Conservation (phyloP, 2,329 filamentous ascomycete genomes). For the Albophoma yamanashiensis region DNA sequence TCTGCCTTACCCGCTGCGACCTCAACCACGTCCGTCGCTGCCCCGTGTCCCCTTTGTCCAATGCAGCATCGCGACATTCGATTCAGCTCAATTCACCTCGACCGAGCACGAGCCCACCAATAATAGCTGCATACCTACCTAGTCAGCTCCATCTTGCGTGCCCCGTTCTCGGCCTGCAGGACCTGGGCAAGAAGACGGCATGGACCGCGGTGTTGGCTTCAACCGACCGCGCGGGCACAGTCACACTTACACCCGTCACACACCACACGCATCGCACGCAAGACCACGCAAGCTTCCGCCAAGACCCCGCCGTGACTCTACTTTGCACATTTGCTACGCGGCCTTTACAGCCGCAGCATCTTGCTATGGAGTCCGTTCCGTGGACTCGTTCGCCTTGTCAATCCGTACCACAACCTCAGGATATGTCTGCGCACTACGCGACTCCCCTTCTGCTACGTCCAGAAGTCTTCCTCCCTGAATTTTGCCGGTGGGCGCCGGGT, state of each 20-base stretch:
- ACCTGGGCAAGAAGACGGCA: neutral
- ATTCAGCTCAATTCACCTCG: neutral
- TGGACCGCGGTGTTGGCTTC: neutral
- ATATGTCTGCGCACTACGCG: neutral
- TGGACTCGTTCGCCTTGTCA: neutral
- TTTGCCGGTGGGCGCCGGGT: conserved; percentile 24
- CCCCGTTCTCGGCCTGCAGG: neutral
- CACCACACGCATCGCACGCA: neutral
- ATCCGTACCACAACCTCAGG: neutral
- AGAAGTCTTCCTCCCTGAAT: conserved; percentile 21
- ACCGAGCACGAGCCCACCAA: neutral
- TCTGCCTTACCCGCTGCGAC: neutral
- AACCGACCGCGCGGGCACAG: neutral
- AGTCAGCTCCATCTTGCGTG: neutral
- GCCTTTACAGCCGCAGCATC: neutral
- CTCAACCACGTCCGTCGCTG: no score
- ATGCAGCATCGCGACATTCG: neutral
- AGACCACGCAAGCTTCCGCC: neutral
- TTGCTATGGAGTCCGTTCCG: neutral
- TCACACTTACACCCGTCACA: no score
- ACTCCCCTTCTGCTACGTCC: conserved; percentile 1
- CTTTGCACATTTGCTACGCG: neutral
- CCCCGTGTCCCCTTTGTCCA: neutral
- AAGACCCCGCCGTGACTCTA: neutral
- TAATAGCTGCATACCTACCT: neutral